Evolutionary conservation across 768 basidiomycete genomes (phyloP).

Genomic region (Suillus ampliporus): DNA sequence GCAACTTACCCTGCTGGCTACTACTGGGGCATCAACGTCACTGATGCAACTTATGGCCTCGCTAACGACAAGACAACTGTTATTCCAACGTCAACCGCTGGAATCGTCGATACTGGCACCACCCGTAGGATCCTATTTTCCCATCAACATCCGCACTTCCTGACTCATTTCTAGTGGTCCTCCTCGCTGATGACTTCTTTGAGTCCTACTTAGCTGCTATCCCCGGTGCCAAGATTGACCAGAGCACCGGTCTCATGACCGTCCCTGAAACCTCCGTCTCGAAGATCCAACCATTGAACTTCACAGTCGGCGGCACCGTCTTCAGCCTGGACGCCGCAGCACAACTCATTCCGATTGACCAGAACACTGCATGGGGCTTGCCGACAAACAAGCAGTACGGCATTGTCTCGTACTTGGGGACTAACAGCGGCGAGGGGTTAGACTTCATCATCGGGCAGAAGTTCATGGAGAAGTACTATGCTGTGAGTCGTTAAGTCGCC

Average conservation of each 20-base stretch:
- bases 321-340: conserved; percentile 11
- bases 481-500: conserved; percentile 1
- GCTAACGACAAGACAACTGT: conserved; percentile 10
- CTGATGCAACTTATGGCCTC: conserved; percentile 10
- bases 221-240: conserved; percentile 5
- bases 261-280: conserved; percentile 6
- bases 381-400: background rate
- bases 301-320: conserved; percentile 10
- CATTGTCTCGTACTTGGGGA: conserved; percentile 9
- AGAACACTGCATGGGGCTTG: conserved; percentile 12
- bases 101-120: conserved; percentile 29
- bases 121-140: conserved; percentile 12
- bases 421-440: conserved; percentile 9
- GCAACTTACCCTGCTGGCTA: conserved; percentile 21
- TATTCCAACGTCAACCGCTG: conserved; percentile 19
- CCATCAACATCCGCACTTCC: background rate
- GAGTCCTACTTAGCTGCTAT: conserved; percentile 4
- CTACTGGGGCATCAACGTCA: conserved; percentile 28
- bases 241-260: conserved; percentile 3
- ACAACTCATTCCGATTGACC: conserved; percentile 10
- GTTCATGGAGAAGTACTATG: conserved; percentile 14
- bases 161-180: conserved; percentile 10
- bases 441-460: conserved; percentile 12
- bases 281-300: conserved; percentile 10
- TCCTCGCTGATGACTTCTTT: conserved; percentile 19